Base-by-base conservation (phyloP, 1,284 basidiomycete species). In the Cutaneotrichosporon dermatis region DNA sequence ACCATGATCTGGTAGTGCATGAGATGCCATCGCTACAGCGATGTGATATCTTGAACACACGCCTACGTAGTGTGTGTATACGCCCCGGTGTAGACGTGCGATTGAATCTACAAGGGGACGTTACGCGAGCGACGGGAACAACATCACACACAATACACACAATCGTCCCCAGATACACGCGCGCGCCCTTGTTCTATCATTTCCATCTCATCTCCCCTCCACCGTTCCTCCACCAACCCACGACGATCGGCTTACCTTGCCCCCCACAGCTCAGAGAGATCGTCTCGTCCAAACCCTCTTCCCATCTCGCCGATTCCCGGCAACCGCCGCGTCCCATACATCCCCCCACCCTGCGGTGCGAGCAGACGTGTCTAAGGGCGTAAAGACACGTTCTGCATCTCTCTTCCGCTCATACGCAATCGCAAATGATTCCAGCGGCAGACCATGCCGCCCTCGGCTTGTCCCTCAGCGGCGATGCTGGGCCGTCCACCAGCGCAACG, bases 391-490 rank as follows among this genome's bases (percentile, higher is more conserved):
- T 13, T 51, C 16, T 42, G 50, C 50, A 16, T 2, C 25, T 25
- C 3, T 25, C 25, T 3, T 25, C 2, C 25, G 25, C 25, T 25
- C 25, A 39, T 25, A 15, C 44, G 44, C 15, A 4, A 16, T 44
- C 16, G 16, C 42, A 15, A 53, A 53, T 53, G 51, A 25, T 16
- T 43, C 44, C 37, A 33, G n/a, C 33, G 4, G 42, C 36, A 15
- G 42, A 42, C 41, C 15, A 39, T 45, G 54, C 45, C 35, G 54
- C 54, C 9, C 54, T 55, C 36, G 54, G 54, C 54, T 39, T 55
- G 12, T 55, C 54, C 7, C 45, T 55, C 34, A 15, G 34, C 13
- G 34, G 36, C 50, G 37, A 49, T 49, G 34, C 13, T 7, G 48
- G 35, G 8, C 25, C 41, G 41, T 51, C 36, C 6, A 37, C 42